These are phyloP conservation scores for Nevesoporus exiguus DNA, from an alignment of 768 basidiomycete genomes.

Conservation along the genomic window DNA sequence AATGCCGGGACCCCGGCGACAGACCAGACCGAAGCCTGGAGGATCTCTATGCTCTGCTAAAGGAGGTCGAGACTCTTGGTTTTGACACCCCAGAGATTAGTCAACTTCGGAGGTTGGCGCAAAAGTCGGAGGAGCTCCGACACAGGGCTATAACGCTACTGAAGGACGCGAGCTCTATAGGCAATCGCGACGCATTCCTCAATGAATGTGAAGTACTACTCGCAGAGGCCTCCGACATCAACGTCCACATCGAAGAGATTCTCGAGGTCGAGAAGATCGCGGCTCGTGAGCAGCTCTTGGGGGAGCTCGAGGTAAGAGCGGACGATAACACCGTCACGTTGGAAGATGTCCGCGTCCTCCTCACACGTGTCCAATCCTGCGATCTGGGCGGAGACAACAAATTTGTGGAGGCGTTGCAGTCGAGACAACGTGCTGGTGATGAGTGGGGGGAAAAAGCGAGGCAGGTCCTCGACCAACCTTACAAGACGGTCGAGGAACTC, in stretches of 20 bases:
- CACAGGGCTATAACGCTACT: conserved; percentile 54
- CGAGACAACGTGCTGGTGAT: conserved; percentile 62
- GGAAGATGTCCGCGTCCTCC: conserved; percentile 71
- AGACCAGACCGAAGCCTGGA: conserved; percentile 68
- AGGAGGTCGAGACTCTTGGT: conserved; percentile 72
- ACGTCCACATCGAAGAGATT: conserved; percentile 81
- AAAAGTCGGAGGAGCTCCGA: conserved; percentile 64
- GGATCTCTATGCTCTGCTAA: conserved; percentile 65
- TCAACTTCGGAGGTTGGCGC: conserved; percentile 49
- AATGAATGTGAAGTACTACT: conserved; percentile 71
- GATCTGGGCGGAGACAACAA: conserved; percentile 63
- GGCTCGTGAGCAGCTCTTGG: conserved; percentile 70
- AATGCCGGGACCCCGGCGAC: conserved; percentile 54
- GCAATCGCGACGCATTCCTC: conserved; percentile 55
- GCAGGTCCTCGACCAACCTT: conserved; percentile 59
- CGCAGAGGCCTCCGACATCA: conserved; percentile 67
- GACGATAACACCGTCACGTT: conserved; percentile 66
- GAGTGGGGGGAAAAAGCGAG: conserved; percentile 77
- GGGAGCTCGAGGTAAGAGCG: conserved; percentile 69
- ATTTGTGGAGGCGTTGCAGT: conserved; percentile 59
- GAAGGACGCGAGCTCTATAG: conserved; percentile 36
- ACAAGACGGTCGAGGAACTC: conserved; percentile 74
- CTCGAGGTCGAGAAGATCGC: conserved; percentile 76
- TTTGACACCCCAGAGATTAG: conserved; percentile 81
- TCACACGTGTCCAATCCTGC: conserved; percentile 68